Base-by-base conservation (phyloP, 257 asterid species). In the Primulina huaijiensis region DNA sequence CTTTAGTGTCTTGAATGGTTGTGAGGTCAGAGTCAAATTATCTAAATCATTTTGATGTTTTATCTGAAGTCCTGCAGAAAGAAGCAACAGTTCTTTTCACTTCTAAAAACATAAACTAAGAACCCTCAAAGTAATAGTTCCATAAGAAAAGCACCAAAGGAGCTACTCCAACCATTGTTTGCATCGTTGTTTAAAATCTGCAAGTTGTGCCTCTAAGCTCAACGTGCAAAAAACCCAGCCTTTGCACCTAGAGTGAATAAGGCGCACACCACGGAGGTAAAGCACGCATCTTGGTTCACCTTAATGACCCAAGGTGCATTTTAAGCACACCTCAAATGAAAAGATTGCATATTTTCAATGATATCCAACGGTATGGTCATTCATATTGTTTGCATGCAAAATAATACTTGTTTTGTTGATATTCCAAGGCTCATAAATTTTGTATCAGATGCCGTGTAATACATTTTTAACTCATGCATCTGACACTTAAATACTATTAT, bases 11-110 rank as follows among this genome's bases (percentile, higher is more conserved):
- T 79, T 85, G 57, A 84, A 40, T 2, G 95, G 96, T 67, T 86
- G 96, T 21, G 83, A 74, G n/a, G 75, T 73, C 78, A 89, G 78
- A 40, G 80, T 76, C 74, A 89, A 62, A 59, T 76, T 83, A 63
- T 87, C 87, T 71, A 87, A 70, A 74, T 89, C 96, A 76, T 76
- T 79, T 43, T 83, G 82, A 66, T 86, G 90, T 74, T 78, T 84
- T 62, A 66, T 64, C 57, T 77, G 90, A 73, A 88, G 82, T 65
- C 84, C 96, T 90, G 76, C 79, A 74, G 69, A 70, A 60, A 57
- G 31, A 61, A 37, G 67, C 52, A 38, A 17, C 55, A 46, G 19
- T 50, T 8, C 37, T 31, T 9, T 30, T 60, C 25, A 71, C 29
- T 35, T 25, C 43, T 4, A 62, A 56, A 20, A 64, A 37, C 29